Evolutionary conservation across 176 grass and related monocot genomes (phyloP), one percentile per base, ranked within the genome.

Genomic region (Musa itinerans): DNA sequence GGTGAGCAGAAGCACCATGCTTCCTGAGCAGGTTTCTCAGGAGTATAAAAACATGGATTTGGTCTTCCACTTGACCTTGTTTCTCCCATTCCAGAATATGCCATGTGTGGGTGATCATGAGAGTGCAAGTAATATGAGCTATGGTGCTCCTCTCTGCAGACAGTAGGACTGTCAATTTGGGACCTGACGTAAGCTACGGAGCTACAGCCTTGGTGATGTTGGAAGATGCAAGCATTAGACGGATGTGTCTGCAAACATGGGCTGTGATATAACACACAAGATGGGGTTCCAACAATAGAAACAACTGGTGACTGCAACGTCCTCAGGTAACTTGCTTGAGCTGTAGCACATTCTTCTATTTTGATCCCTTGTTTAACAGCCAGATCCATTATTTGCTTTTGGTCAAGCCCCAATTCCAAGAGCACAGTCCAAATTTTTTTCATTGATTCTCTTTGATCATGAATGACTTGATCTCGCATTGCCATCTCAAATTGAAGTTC

Each of bases 401-500:
- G 86, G 65, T 92, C 90, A 82, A 99, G 81, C 58, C 95, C 95
- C 71, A 86, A 81, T 82, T 85, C 85, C n/a, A 89, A 94, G 11
- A 94, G 84, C 78, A 99, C 89, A 69, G 81, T 95, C 96, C 96
- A 99, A 72, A 99, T 43, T 27, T 85, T 92, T 82, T 81, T 89
- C 26, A 92, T 74, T 72, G 89, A 71, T 71, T 92, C 96, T 83
- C 96, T 94, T 81, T 99, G 96, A 62, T 99, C 94, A 75, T 99
- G 89, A 75, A 99, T 99, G 21, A 99, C 84, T 85, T 99, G 96
- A 77, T 99, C 96, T 69, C 96, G 64, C 90, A 99, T 94, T 20
- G 95, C 95, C 91, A 99, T 99, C 75, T 99, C 95, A 76, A 99
- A 93, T 79, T 99, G 95, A 80, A 99, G 95, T 80, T 99, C 95